Conservation (phyloP, 495 filamentous ascomycete genomes). For the Aspergillus affinis region DNA sequence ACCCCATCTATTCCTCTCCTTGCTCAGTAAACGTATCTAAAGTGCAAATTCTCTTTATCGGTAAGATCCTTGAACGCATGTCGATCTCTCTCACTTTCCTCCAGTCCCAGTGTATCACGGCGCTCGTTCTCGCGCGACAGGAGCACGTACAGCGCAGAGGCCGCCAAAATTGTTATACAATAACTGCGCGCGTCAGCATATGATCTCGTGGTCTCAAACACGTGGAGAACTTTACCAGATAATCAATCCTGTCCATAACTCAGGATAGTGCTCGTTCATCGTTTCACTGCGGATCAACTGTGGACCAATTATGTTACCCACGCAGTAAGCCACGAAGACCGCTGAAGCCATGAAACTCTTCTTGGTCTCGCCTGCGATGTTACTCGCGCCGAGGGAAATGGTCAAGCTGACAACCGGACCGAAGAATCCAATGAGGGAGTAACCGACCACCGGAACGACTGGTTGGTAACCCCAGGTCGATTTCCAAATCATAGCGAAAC, state of each 20-base stretch:
- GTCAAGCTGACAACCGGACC: conserved; percentile 64
- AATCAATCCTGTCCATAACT: conserved; percentile 67
- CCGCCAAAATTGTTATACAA: no score
- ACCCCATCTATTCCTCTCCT: no score
- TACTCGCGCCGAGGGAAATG: conserved; percentile 66
- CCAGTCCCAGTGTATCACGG: no score
- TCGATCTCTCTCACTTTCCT: no score
- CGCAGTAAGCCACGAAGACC: conserved; percentile 72
- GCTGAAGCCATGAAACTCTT: conserved; percentile 70
- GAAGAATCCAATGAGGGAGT: conserved; percentile 69
- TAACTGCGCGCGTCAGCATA: no score
- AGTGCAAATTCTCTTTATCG: no score
- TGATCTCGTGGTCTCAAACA: no score
- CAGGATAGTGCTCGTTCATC: conserved; percentile 63
- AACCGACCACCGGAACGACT: conserved; percentile 63
- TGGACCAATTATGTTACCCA: conserved; percentile 72
- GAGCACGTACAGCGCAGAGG: no score
- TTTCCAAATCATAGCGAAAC: conserved; percentile 74
- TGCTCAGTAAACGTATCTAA: no score
- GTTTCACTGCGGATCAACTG: conserved; percentile 64
- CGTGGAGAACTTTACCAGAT: conserved; percentile 64
- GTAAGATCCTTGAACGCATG: no score
- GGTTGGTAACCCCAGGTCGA: conserved; percentile 63
- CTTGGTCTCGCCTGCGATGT: conserved; percentile 76
- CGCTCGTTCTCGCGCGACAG: no score